Conservation (phyloP, 2,329 filamentous ascomycete species). For the Cercospora janseana region DNA sequence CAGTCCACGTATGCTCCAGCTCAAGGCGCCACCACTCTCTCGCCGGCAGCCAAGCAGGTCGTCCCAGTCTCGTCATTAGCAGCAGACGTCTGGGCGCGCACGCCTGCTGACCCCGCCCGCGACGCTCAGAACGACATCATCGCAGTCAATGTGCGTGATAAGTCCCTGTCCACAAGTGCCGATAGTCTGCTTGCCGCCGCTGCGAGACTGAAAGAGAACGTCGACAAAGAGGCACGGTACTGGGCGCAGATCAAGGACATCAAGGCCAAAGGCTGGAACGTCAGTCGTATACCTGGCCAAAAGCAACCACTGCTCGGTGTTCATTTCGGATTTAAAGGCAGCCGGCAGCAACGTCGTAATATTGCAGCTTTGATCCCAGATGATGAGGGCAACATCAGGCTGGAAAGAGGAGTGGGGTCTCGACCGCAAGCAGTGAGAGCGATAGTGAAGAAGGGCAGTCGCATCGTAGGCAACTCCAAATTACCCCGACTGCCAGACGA, state of each 20-base stretch:
- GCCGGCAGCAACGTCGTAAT: constrained; percentile 63
- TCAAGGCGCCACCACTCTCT: constrained; percentile 68
- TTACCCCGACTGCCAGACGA: constrained; percentile 36
- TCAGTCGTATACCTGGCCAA: constrained; percentile 63
- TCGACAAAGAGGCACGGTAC: constrained; percentile 76
- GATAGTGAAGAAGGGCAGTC: constrained; percentile 58
- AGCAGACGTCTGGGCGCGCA: constrained; percentile 57
- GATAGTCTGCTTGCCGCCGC: constrained; percentile 72
- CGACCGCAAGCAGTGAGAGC: constrained; percentile 65
- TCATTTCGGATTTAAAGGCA: constrained; percentile 83
- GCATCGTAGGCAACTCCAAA: constrained; percentile 57
- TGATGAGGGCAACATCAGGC: constrained; percentile 69
- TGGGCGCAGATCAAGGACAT: constrained; percentile 84
- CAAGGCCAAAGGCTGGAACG: constrained; percentile 79
- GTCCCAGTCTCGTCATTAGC: constrained; percentile 74
- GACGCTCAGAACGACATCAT: constrained; percentile 45
- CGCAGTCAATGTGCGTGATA: constrained; percentile 70
- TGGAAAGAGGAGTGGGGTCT: constrained; percentile 64
- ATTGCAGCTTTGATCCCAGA: constrained; percentile 74
- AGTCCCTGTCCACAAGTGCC: constrained; percentile 71
- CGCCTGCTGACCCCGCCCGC: constrained; percentile 55
- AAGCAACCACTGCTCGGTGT: constrained; percentile 64
- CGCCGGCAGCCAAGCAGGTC: constrained; percentile 63
- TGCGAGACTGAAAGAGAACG: constrained; percentile 70
- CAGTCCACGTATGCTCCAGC: constrained; percentile 69